These are phyloP conservation scores for Beta vulgaris DNA, from an alignment of 148 eudicot species.

Conservation along the genomic window DNA sequence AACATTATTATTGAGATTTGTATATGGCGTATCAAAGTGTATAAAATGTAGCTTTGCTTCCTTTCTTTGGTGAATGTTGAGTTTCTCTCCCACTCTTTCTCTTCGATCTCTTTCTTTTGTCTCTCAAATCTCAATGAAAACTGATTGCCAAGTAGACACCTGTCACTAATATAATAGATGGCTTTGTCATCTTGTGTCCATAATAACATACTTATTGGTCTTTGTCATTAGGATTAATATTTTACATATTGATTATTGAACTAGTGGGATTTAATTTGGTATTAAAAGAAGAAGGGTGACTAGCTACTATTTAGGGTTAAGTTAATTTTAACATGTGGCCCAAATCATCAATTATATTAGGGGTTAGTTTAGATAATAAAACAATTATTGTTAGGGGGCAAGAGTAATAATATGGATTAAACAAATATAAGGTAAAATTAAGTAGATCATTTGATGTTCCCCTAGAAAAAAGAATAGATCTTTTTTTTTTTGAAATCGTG, in stretches of 20 bases:
- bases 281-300: no score
- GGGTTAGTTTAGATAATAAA: no score
- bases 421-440: no score
- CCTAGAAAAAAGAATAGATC: no score
- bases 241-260: background rate
- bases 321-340: no score
- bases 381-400: no score
- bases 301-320: no score
- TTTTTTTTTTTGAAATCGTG: no score
- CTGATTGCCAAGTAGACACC: background rate
- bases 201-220: background rate
- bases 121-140: background rate
- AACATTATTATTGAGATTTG: background rate
- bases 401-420: no score
- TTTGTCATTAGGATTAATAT: background rate
- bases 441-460: no score
- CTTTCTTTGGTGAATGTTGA: background rate
- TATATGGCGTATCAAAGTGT: slow-evolving; percentile 22
- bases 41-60: slow-evolving; percentile 18
- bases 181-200: background rate
- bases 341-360: no score
- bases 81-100: slow-evolving; percentile 1
- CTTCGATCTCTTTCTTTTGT: background rate
- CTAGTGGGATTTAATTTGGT: no score
- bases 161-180: background rate